A percentile compares a stretch with the other conserved stretches of the same genome.
Conservation (phyloP, 2,329 filamentous ascomycete species). For the Dothideomycetes sp. region DNA sequence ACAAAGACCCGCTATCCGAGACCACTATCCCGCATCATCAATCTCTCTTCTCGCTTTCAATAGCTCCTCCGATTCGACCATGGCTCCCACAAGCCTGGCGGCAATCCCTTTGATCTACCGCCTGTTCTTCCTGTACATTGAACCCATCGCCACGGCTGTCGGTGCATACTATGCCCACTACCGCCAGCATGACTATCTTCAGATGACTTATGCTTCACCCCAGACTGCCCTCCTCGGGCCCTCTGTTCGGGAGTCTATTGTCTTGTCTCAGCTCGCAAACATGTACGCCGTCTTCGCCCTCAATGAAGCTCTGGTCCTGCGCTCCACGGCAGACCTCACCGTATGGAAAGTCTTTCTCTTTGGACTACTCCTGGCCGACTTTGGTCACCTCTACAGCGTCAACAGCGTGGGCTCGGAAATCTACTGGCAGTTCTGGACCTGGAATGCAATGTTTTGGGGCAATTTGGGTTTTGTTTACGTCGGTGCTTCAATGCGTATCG, state of each 20-base stretch:
- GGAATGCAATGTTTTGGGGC: slow-evolving; percentile 26
- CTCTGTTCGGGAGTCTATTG: slow-evolving; percentile 48
- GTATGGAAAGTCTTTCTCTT: slow-evolving; percentile 62
- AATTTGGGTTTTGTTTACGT: slow-evolving; percentile 26
- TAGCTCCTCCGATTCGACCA: not conserved
- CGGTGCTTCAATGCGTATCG: slow-evolving; percentile 20
- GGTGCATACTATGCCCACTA: slow-evolving; percentile 45
- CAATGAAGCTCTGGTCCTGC: slow-evolving; percentile 66
- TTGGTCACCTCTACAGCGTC: slow-evolving; percentile 64
- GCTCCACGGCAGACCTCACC: slow-evolving; percentile 52
- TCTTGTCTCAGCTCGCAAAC: slow-evolving; percentile 65
- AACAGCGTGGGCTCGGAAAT: slow-evolving; percentile 45
- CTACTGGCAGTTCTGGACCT: slow-evolving; percentile 23
- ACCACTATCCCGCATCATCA: not conserved
- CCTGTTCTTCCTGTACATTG: slow-evolving; percentile 65
- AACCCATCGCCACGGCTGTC: slow-evolving; percentile 45
- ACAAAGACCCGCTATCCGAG: not conserved
- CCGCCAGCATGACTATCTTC: slow-evolving; percentile 46
- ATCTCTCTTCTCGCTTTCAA: too few relatives aligned
- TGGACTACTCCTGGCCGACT: slow-evolving; percentile 60
- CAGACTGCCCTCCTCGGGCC: slow-evolving; percentile 33
- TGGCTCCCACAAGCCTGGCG: slow-evolving; percentile 15
- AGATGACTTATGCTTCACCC: slow-evolving; percentile 48
- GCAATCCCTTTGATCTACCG: slow-evolving; percentile 52
- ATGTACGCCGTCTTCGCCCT: slow-evolving; percentile 67